Base-by-base conservation (phyloP, 2,329 filamentous ascomycete genomes). In the Aspergillus nomiae region DNA sequence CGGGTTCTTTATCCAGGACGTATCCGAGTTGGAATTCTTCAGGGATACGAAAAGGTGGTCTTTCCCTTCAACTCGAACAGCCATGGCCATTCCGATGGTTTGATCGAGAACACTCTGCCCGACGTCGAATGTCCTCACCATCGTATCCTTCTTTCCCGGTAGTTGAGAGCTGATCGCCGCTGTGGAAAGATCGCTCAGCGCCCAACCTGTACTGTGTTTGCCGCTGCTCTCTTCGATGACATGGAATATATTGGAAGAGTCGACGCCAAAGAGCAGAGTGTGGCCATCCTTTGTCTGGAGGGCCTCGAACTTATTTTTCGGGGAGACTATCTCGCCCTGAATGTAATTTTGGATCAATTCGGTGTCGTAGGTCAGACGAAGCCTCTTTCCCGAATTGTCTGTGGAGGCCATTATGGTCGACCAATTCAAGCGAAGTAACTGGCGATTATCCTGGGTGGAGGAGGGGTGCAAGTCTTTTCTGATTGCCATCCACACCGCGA, bases 321-420 rank as follows among this genome's bases (percentile, higher is more conserved):
- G 57, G 2, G 57, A 57, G 10, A 63, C 26, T 3, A 60, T 21
- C 28, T 58, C 32, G 10, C 61, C 61, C 16, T 60, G 61, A 4
- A 63, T 43, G 10, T 63, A 60, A 30, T 63, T 63, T 36, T 53
- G 43, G 14, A 63, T 57, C 19, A 63, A 36, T 30, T 60, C 61
- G 24, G 61, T 21, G 14, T 38, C 10, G 32, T 30, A 16, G 59
- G 58, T 53, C 28, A 48, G 36, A 36, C 12, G 12, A 36, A 36
- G 4, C 4, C 3, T 36, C 34, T 36, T 36, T 36, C 9, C 9
- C 11, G 34, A 7, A 36, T 36, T 11, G 12, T 7, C 34, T 7
- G 34, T 36, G 12, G 34, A 2, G 1, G 34, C 34, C 34, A 36
- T 36, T 14, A 36, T 16, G 34, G 12, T 36, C 34, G 34, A 36